Evolutionary conservation across 1,284 basidiomycete species (phyloP), one percentile per base, ranked within the genome.

Genomic region (Papiliotrema terrestris): DNA sequence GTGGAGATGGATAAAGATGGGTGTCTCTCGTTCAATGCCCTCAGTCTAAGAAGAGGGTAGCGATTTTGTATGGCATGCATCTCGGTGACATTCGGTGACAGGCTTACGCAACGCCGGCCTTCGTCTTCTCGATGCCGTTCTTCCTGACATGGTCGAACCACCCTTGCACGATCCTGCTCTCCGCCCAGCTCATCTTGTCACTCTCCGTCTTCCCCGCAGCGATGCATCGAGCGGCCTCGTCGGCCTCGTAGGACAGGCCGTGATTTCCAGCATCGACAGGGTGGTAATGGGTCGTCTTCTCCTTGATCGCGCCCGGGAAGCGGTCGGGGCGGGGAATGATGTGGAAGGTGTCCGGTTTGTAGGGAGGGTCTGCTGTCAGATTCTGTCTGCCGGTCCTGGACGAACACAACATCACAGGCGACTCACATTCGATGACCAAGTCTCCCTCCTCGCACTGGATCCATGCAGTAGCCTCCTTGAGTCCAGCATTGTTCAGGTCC

Each of bases 181-280:
- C 88, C 45, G 83, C 82, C 56, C 85, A 84, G 1, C 82, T 80
- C 85, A 88, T 89, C 15, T 82, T 61, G 4, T 78, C 78, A 62
- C 86, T 87, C 73, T 89, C 83, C 19, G 78, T 75, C 76, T 86
- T 87, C 3, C 86, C 86, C 55, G 85, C 86, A 45, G 84, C 75
- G 17, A 91, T 78, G 64, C 86, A 87, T 48, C 87, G 75, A 19
- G 88, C 89, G 15, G 89, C 88, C 58, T 91, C 89, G 42, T 65
- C 61, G 15, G 63, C 67, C 49, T 69, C 57, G 56, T 63, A 68
- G 15, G 37, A 36, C 48, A 52, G 39, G 8, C 57, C 57, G 45
- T 47, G 25, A 26, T 53, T 46, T 2, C 61, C 59, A n/a, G 49
- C 43, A 8, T 51, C 41, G 9, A 60, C 45, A 6, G 56, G 46